A percentile compares a stretch with the other conserved stretches of the same genome.
These are phyloP conservation scores for Trichoderma parareesei DNA, from an alignment of 495 filamentous ascomycete species.

Conservation along the genomic window DNA sequence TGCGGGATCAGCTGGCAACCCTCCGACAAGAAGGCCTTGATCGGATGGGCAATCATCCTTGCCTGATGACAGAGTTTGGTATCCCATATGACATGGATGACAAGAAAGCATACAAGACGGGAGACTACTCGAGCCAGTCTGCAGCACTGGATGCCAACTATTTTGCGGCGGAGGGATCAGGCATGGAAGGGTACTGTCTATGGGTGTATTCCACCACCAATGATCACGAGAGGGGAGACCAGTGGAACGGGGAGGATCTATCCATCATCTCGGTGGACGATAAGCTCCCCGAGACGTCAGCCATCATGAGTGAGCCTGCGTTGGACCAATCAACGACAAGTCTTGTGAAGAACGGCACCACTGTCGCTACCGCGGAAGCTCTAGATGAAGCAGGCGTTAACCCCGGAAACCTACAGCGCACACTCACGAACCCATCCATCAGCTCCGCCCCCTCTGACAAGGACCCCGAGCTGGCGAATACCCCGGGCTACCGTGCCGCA, in stretches of 20 bases:
- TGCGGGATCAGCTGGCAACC: slow-evolving; percentile 81
- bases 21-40: slow-evolving; percentile 84
- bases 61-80: slow-evolving; percentile 89
- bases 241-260: slow-evolving; percentile 96
- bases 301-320: slow-evolving; percentile 31
- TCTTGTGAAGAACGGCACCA: slow-evolving; percentile 21
- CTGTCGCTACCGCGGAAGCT: slow-evolving; percentile 24
- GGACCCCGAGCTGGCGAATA: slow-evolving; percentile 43
- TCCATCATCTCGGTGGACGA: slow-evolving; percentile 86
- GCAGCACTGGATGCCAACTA: slow-evolving; percentile 96
- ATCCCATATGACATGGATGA: slow-evolving; percentile 99
- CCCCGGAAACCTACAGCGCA: slow-evolving; percentile 63
- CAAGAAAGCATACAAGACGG: slow-evolving; percentile 90
- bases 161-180: slow-evolving; percentile 78
- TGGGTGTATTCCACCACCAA: slow-evolving; percentile 87
- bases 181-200: slow-evolving; percentile 73
- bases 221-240: slow-evolving; percentile 81
- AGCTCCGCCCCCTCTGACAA: slow-evolving; percentile 46
- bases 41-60: slow-evolving; percentile 83
- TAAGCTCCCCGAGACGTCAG: slow-evolving; percentile 51
- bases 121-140: slow-evolving; percentile 87
- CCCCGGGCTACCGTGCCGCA: slow-evolving; percentile 75
- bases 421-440: slow-evolving; percentile 64
- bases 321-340: slow-evolving; percentile 25
- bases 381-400: slow-evolving; percentile 50